phyloP scores from a whole-genome alignment of 2,329 filamentous ascomycete species.

The Scedosporium minutisporum region DNA sequence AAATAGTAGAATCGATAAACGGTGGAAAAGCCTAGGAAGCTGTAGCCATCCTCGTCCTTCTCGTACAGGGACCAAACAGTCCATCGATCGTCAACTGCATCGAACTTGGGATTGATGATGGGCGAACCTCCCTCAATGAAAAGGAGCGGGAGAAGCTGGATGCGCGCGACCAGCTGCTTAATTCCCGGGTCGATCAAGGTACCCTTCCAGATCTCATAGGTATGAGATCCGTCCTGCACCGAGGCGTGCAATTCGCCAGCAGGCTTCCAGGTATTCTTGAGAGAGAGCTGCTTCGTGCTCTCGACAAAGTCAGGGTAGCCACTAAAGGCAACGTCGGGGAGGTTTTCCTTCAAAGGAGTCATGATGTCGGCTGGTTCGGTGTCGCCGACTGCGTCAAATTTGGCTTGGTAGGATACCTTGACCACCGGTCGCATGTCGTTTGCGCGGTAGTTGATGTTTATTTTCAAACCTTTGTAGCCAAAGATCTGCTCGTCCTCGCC shows the following conservation, averaged over 20 bases:
- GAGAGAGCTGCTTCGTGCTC: constrained; percentile 35
- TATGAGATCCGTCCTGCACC: constrained; percentile 50
- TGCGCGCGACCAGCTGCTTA: constrained; percentile 62
- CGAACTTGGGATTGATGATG: constrained; percentile 48
- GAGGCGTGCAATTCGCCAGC: constrained; percentile 63
- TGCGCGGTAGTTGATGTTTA: constrained; percentile 59
- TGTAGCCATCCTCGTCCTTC: constrained; percentile 58
- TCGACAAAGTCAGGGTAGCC: constrained; percentile 52
- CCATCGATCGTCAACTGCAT: constrained; percentile 65
- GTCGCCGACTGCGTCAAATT: constrained; percentile 59
- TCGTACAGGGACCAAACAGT: constrained; percentile 81
- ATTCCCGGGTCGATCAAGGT: constrained; percentile 61
- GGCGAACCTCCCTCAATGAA: constrained; percentile 90
- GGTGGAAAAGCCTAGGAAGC: constrained; percentile 81
- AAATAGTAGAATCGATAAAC: constrained; percentile 77
- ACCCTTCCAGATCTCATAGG: constrained; percentile 79
- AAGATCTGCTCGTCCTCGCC: constrained; percentile 88
- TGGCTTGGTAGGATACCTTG: constrained; percentile 59
- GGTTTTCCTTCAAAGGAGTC: constrained; percentile 51
- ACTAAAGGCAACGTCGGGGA: constrained; percentile 66
- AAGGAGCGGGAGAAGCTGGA: constrained; percentile 74
- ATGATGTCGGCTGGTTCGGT: constrained; percentile 60
- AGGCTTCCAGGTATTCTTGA: constrained; percentile 46
- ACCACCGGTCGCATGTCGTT: constrained; percentile 72
- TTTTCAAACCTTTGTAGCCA: constrained; percentile 73